Evolutionary conservation across 2,329 filamentous ascomycete genomes (phyloP).

Genomic region (Fusarium pseudograminearum): DNA sequence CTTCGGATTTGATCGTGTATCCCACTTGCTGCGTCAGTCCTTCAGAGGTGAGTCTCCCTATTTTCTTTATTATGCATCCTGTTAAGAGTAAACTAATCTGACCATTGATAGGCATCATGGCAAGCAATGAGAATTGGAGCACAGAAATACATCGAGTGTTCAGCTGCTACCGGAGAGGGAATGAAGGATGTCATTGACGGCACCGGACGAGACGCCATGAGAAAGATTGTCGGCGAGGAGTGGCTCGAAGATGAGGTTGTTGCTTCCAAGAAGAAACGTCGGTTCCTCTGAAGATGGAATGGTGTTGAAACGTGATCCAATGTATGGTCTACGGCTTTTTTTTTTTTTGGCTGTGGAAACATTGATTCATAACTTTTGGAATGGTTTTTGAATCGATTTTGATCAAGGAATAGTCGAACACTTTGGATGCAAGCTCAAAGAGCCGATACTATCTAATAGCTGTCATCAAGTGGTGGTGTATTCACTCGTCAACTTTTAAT

Average conservation of each 20-base stretch:
- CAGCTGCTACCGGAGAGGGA: slow-evolving; percentile 53
- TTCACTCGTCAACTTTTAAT: neutral
- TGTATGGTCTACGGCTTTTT: neutral
- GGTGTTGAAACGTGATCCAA: neutral
- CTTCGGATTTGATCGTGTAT: slow-evolving; percentile 32
- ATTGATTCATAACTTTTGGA: neutral
- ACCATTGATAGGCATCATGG: slow-evolving; percentile 48
- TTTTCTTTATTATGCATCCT: accelerated
- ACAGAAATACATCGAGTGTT: slow-evolving; percentile 52
- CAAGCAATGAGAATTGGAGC: slow-evolving; percentile 51
- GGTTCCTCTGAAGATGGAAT: slow-evolving; percentile 24
- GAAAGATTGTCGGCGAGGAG: slow-evolving; percentile 28
- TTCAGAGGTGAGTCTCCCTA: slow-evolving; percentile 43
- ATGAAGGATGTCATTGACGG: slow-evolving; percentile 50
- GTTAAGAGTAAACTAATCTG: neutral
- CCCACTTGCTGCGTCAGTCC: slow-evolving; percentile 50
- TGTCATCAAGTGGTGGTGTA: neutral
- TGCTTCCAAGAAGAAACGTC: slow-evolving; percentile 35
- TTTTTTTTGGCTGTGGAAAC: neutral
- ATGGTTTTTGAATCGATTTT: neutral
- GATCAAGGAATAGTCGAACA: neutral
- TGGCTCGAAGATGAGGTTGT: slow-evolving; percentile 8
- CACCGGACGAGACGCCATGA: slow-evolving; percentile 42
- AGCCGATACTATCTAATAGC: neutral
- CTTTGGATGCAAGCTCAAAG: neutral